Base-by-base conservation (phyloP, 2,329 filamentous ascomycete species). In the Colletotrichum lindemuthianum region DNA sequence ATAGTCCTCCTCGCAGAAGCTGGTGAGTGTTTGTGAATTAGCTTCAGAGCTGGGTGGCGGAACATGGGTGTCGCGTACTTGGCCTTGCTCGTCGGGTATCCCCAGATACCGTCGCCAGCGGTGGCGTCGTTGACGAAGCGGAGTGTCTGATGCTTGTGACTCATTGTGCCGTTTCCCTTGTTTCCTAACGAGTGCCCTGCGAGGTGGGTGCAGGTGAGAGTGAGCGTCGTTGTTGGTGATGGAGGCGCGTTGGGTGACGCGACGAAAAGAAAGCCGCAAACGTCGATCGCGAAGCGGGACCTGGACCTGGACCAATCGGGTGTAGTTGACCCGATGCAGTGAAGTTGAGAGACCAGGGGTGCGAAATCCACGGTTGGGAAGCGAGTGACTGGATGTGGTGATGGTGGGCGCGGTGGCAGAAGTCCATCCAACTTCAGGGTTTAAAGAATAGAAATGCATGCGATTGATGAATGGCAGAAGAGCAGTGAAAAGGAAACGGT, bases 51-150 rank as follows among this genome's bases (percentile, higher is more conserved):
- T 24, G 12, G 24, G 39, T 15, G n/a, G n/a, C 39, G 47, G 34
- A 34, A 24, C 8, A 24, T 12, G 32, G 24, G 24, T 24, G 39
- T 16, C 9, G 59, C 72, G 70, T 68, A 79, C 77, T 79, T 79
- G 65, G 77, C 77, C 15, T 69, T 72, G 67, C 77, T 79, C 24
- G 74, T 78, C 12, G 77, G 74, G n/a, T 75, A 74, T 56, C 77
- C 75, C 77, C 77, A 79, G 39, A 68, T 72, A 45, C 77, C 77
- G 40, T 69, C 68, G 47, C 74, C 53, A 24, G 77, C 72, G 54
- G 74, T 68, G 45, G 70, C 67, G 64, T 79, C 77, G 60, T 74
- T 74, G 6, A 72, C 71, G 45, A 77, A 79, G 58, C 72, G 74
- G 41, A 74, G 71, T 16, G 78, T 79, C 48, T 79, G 77, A 56